Base-by-base conservation (phyloP, 148 eudicot genomes). In the Gaultheria prostrata region DNA sequence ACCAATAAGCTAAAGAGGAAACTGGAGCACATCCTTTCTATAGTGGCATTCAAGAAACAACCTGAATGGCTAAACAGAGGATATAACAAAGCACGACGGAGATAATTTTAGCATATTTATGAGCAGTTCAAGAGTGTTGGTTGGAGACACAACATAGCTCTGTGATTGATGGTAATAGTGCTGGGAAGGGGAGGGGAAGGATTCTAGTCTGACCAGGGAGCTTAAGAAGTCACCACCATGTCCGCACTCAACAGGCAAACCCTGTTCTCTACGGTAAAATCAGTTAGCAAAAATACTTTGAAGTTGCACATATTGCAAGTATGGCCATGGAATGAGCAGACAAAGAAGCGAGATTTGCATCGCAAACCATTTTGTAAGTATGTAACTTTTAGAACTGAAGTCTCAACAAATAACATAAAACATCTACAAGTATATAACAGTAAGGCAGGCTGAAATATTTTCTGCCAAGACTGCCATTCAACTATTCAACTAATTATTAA, bases 221-320 rank as follows among this genome's bases (percentile, higher is more conserved):
- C 32, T 24, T 35, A 4, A 33, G 14, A 35, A 59, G 51, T 21
- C 50, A 57, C 70, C 53, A n/a, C 17, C 48, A 79, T 79, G 82
- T 79, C 81, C 81, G 13, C 18, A 39, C 82, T 21, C 70, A 56
- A 24, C 82, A 33, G 15, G 71, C 7, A 46, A 57, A 21, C 35
- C 82, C 51, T 7, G 8, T 30, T 59, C 82, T 59, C 71, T 39
- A 8, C 15, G 1, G 35, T 49, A n/a, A 21, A 76, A 74, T 6
- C 79, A 24, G 20, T 20, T n/a, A 35, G 20, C 48, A 35, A 79
- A 39, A 65, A 14, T 46, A 26, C 50, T 48, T 45, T 65, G 57
- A 80, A 48, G 57, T 67, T 81, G 76, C 49, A 71, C 59, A 70
- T 67, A 81, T 48, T 14, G 69, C 48, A 30, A 3, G 61, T 57